These are phyloP conservation scores for Talaromyces verruculosus DNA, from an alignment of 2,329 filamentous ascomycete species.

Conservation along the genomic window DNA sequence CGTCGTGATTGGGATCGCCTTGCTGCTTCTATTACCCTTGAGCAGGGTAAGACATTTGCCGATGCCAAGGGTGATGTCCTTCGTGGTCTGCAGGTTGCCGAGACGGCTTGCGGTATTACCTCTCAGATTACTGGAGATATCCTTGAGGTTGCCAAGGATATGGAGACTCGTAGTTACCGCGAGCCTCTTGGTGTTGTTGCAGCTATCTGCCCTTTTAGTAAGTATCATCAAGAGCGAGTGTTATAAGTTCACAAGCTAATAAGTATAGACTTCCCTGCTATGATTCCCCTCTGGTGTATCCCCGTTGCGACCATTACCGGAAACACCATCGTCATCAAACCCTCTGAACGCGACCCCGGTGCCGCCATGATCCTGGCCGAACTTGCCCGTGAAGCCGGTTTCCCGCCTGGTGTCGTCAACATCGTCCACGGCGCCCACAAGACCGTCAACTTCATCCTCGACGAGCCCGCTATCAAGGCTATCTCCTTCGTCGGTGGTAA, in stretches of 20 bases:
- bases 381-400: constrained; percentile 59
- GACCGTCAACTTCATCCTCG: constrained; percentile 65
- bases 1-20: constrained; percentile 65
- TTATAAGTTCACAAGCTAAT: not conserved
- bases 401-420: constrained; percentile 64
- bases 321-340: constrained; percentile 63
- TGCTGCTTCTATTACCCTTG: constrained; percentile 64
- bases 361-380: constrained; percentile 63
- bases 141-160: constrained; percentile 68
- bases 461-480: constrained; percentile 65
- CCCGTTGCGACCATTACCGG: constrained; percentile 63
- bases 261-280: constrained; percentile 62
- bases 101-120: constrained; percentile 67
- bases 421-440: constrained; percentile 62
- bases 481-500: constrained; percentile 66
- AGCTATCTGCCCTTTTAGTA: constrained; percentile 66
- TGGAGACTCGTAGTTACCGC: constrained; percentile 66
- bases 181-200: constrained; percentile 66
- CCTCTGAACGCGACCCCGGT: constrained; percentile 62
- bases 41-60: constrained; percentile 68
- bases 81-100: constrained; percentile 65
- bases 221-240: no score
- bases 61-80: constrained; percentile 67
- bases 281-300: constrained; percentile 69
- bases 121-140: constrained; percentile 66